Base-by-base conservation (phyloP, 2,329 filamentous ascomycete genomes). In the Talaromyces sp. region DNA sequence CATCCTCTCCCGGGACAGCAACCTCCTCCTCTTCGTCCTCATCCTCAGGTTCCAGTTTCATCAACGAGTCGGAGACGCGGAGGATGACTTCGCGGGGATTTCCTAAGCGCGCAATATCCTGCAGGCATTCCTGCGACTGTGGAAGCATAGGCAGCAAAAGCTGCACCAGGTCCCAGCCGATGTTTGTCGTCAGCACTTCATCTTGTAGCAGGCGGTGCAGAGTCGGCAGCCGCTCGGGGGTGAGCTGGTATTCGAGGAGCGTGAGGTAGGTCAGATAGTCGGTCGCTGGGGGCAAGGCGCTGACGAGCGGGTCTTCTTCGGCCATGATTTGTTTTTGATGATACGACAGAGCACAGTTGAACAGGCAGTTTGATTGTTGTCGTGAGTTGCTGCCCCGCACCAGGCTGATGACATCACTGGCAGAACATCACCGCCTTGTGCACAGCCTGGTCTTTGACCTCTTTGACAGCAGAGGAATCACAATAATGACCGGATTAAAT, bases 241-340 rank as follows among this genome's bases (percentile, higher is more conserved):
- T 86, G 55, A 88, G 76, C 67, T 88, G 86, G 73, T 87, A 86
- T 68, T 88, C 86, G 58, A 88, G 73, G 51, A 88, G 77, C 15
- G 86, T 88, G 55, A 88, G 78, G 69, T 88, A 88, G n/a, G 85
- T 88, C 61, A 88, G 73, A 68, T 87, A 85, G 71, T 88, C 86
- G 3, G 85, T 86, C 13, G 78, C 81, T 3, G 86, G 86, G 9
- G 86, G 86, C 54, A 86, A 72, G 28, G 85, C 84, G 66, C 81
- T 77, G 64, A 87, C 73, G 58, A 88, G 78, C 51, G 85, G 84
- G 62, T 79, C 74, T 53, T 77, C 72, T 9, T 75, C 71, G 19
- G 71, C 60, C 69, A 73, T 72, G 44, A 30, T 51, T 56, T 19
- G 28, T 19, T 1, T 25, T 9, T 8, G 25, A 52, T 52, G 15